Conservation (phyloP, 306 rosid species). For the Geum urbanum region DNA sequence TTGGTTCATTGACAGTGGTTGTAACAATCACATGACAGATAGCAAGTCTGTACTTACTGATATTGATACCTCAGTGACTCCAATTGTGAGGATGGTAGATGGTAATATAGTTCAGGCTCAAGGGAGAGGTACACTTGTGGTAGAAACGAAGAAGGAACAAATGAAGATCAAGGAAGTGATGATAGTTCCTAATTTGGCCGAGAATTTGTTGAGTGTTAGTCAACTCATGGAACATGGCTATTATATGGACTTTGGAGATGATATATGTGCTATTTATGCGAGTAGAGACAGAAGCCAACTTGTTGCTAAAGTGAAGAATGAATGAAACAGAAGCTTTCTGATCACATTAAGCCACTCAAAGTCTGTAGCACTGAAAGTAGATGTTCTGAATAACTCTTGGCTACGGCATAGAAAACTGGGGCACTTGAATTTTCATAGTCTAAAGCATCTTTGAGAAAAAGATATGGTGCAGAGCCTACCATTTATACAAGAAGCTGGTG, state of each 20-base stretch:
- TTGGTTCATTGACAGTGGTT: conserved; percentile 10
- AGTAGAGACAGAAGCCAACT: neutral
- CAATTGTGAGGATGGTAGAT: neutral
- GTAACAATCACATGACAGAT: conserved; percentile 21
- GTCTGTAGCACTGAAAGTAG: neutral
- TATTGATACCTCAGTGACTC: neutral
- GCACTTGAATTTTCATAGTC: neutral
- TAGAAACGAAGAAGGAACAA: neutral
- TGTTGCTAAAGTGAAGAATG: neutral
- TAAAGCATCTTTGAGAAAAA: neutral
- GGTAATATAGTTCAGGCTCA: neutral
- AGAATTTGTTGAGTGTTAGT: conserved; percentile 4
- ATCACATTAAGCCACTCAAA: neutral
- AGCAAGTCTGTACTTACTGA: neutral
- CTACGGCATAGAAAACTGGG: neutral
- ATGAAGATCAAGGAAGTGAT: neutral
- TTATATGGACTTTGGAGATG: neutral
- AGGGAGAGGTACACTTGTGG: neutral
- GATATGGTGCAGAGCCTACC: neutral
- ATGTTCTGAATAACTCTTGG: neutral
- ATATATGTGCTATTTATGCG: neutral
- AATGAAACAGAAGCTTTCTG: neutral
- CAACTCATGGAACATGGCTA: neutral
- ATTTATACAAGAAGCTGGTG: neutral
- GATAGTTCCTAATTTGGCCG: neutral